phyloP scores from a whole-genome alignment of 2,329 filamentous ascomycete genomes.

The Corynespora cassiicola region DNA sequence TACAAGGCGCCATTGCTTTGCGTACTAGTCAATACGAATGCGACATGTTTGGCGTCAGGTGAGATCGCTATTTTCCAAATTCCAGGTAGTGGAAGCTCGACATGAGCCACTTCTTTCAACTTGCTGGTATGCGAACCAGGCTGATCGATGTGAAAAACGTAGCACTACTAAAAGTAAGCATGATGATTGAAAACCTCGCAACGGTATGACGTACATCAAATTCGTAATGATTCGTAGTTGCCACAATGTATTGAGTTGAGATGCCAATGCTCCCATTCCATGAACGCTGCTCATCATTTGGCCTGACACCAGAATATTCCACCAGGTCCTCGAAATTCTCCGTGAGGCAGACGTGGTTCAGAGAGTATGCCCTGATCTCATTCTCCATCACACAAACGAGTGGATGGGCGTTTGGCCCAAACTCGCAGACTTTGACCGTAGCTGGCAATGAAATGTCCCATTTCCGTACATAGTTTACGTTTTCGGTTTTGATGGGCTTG shows the following conservation, averaged over 20 bases:
- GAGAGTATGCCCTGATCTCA: constrained; percentile 2
- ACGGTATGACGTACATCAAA: constrained; percentile 6
- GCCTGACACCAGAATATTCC: constrained; percentile 1
- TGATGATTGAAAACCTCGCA: not conserved
- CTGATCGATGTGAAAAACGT: constrained; percentile 5
- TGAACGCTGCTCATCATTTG: not conserved
- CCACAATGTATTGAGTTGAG: constrained; percentile 4
- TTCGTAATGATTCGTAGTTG: constrained; percentile 5
- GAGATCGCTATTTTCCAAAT: constrained; percentile 5
- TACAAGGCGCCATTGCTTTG: too few species aligned
- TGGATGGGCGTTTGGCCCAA: constrained; percentile 6
- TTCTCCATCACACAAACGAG: constrained; percentile 4
- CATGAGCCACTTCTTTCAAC: constrained; percentile 2
- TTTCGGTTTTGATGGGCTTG: too few species aligned
- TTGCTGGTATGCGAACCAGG: constrained; percentile 2
- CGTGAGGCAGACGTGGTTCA: constrained; percentile 2
- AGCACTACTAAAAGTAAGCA: constrained; percentile 2
- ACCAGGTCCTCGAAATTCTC: constrained; percentile 1
- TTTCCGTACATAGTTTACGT: too few species aligned
- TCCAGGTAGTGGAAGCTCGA: not conserved
- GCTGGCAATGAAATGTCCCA: constrained; percentile 1
- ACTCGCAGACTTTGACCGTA: not conserved
- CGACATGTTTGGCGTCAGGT: constrained; percentile 3
- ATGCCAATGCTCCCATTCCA: constrained; percentile 3
- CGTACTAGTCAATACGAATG: constrained; percentile 5